A percentile compares a stretch with the other conserved stretches of the same genome.
phyloP scores from a whole-genome alignment of 805 yeast species.

The Cyberlindnera xishuangbannaensis region DNA sequence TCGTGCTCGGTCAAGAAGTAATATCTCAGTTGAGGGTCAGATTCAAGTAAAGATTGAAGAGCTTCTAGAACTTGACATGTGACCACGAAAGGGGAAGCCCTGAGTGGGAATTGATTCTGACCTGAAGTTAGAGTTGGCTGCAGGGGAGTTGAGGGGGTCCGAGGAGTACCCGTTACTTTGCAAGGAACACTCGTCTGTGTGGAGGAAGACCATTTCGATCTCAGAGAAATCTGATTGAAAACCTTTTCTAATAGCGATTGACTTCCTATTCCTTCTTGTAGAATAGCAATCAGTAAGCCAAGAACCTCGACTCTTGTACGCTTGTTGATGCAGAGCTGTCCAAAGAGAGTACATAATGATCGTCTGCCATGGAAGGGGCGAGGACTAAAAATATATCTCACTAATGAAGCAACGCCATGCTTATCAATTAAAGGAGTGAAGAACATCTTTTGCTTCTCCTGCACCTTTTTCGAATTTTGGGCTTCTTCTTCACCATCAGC shows the following conservation, averaged over 20 bases:
- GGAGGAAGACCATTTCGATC: slow-evolving; percentile 5
- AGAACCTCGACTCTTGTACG: slow-evolving; percentile 74
- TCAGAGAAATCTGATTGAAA: slow-evolving; percentile 48
- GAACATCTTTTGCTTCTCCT: slow-evolving; percentile 36
- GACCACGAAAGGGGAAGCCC: slow-evolving; percentile 61
- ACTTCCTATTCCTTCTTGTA: slow-evolving; percentile 69
- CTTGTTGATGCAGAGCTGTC: slow-evolving; percentile 65
- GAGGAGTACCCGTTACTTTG: slow-evolving; percentile 14
- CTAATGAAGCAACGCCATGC: slow-evolving; percentile 65
- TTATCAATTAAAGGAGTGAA: slow-evolving; percentile 69
- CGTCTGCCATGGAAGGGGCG: slow-evolving; percentile 60
- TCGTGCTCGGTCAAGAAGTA: slow-evolving; percentile 80
- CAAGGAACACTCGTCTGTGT: neutral
- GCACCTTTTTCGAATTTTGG: slow-evolving; percentile 22
- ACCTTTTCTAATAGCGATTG: slow-evolving; percentile 56
- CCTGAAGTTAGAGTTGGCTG: slow-evolving; percentile 46
- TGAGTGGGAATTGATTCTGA: slow-evolving; percentile 44
- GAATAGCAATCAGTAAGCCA: slow-evolving; percentile 56
- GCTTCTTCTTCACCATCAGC: slow-evolving; percentile 1
- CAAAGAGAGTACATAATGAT: slow-evolving; percentile 56
- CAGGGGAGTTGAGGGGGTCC: slow-evolving; percentile 17
- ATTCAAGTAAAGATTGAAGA: slow-evolving; percentile 61
- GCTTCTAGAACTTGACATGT: slow-evolving; percentile 77
- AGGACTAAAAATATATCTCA: slow-evolving; percentile 69
- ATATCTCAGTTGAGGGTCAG: slow-evolving; percentile 60